Conservation (phyloP, 2,329 filamentous ascomycete species). For the Arthroderma uncinatum region DNA sequence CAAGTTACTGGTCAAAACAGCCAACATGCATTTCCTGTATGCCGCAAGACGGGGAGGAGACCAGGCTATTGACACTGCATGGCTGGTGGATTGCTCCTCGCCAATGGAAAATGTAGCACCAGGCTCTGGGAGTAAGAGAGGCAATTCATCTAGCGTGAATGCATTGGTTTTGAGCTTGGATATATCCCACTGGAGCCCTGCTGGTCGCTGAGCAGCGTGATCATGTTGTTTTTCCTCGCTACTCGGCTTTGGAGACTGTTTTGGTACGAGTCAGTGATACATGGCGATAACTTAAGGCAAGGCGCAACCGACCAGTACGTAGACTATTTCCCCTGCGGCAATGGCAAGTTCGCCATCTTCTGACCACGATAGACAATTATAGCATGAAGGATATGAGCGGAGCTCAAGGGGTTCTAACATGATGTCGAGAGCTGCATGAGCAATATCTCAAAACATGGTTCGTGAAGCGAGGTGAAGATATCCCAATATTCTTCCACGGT, state of each 20-base stretch:
- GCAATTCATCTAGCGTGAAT: constrained; percentile 44
- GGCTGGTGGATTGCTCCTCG: constrained; percentile 46
- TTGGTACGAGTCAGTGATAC: not conserved
- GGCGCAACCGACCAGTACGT: constrained; percentile 35
- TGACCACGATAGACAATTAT: constrained; percentile 48
- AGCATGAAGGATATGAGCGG: constrained; percentile 41
- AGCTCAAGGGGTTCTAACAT: constrained; percentile 29
- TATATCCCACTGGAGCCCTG: constrained; percentile 25
- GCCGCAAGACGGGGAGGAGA: constrained; percentile 46
- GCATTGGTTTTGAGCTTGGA: constrained; percentile 39
- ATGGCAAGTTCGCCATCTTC: constrained; percentile 47
- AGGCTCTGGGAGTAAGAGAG: constrained; percentile 36
- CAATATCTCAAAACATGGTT: not conserved
- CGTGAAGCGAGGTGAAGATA: not conserved
- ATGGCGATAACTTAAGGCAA: constrained; percentile 17
- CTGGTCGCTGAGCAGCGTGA: constrained; percentile 10
- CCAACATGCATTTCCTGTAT: constrained; percentile 44
- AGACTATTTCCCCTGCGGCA: constrained; percentile 44
- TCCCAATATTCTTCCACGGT: no score
- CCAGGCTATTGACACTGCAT: constrained; percentile 43
- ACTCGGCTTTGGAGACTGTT: constrained; percentile 17
- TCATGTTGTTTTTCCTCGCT: not conserved
- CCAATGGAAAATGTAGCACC: constrained; percentile 44
- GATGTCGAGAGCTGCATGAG: not conserved
- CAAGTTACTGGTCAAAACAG: constrained; percentile 46